These are phyloP conservation scores for Zoysia japonica DNA, from an alignment of 176 grass and related monocot species.

Conservation along the genomic window DNA sequence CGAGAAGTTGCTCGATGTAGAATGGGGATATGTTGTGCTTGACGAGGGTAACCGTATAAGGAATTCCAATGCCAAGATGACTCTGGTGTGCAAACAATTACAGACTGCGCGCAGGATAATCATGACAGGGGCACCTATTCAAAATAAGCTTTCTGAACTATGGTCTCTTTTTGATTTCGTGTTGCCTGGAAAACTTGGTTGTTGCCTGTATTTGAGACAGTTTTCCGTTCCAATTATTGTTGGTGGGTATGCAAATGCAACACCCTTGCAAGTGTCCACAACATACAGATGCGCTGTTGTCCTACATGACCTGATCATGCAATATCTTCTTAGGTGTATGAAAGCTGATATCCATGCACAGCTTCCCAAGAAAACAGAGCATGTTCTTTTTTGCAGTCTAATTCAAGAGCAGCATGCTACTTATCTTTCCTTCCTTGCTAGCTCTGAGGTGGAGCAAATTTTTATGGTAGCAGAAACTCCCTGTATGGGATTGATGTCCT, in stretches of 20 bases:
- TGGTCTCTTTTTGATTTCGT: constrained; percentile 99
- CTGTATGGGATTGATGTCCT: constrained; percentile 90
- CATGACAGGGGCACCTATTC: constrained; percentile 96
- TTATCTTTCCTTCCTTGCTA: constrained; percentile 86
- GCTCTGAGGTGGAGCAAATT: constrained; percentile 95
- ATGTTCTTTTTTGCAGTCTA: constrained; percentile 91
- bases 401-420: constrained; percentile 64
- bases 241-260: constrained; percentile 90
- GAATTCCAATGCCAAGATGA: constrained; percentile 95
- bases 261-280: constrained; percentile 94
- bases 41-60: constrained; percentile 93
- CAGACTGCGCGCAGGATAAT: constrained; percentile 88
- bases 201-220: constrained; percentile 87
- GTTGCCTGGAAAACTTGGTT: constrained; percentile 96
- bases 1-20: constrained; percentile 75
- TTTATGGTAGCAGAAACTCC: constrained; percentile 88
- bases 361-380: constrained; percentile 91
- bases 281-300: constrained; percentile 91
- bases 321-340: constrained; percentile 92
- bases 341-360: constrained; percentile 94
- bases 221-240: constrained; percentile 94
- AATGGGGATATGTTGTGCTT: constrained; percentile 91
- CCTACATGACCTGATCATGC: constrained; percentile 83
- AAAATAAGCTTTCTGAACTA: constrained; percentile 91
- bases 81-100: constrained; percentile 84